Evolutionary conservation across 1,139 yeast species (phyloP).

Genomic region (Insectozyma bohioensis): DNA sequence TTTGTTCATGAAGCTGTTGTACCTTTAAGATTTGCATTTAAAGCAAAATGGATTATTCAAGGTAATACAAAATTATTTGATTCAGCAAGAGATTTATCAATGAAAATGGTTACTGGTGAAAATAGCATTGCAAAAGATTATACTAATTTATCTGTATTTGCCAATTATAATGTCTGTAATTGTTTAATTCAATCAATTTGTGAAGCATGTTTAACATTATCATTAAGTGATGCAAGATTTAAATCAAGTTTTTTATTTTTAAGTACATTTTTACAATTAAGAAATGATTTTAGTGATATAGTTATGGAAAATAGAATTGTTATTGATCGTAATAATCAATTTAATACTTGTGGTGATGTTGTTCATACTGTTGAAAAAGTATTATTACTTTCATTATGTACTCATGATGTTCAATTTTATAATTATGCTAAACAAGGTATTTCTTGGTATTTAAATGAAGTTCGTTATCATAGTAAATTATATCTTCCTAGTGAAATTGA

Average conservation of each 20-base stretch:
- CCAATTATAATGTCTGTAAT: slow-evolving; percentile 33
- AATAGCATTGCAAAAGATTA: slow-evolving; percentile 19
- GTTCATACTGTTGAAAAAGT: slow-evolving; percentile 42
- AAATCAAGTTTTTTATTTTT: slow-evolving; percentile 39
- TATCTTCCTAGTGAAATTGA: slow-evolving; percentile 10
- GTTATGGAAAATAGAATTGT: slow-evolving; percentile 25
- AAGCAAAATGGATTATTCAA: slow-evolving; percentile 18
- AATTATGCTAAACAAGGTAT: slow-evolving; percentile 51
- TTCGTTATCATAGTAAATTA: slow-evolving; percentile 12
- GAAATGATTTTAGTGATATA: slow-evolving; percentile 21
- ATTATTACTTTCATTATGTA: slow-evolving; percentile 49
- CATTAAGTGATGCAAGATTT: slow-evolving; percentile 38
- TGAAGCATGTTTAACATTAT: slow-evolving; percentile 36
- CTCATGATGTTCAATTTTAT: slow-evolving; percentile 59
- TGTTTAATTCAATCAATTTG: slow-evolving; percentile 35
- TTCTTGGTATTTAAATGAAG: slow-evolving; percentile 45
- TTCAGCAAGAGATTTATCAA: slow-evolving; percentile 36
- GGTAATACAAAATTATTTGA: slow-evolving; percentile 29
- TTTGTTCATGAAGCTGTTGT: slow-evolving; percentile 28
- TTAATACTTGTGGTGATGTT: slow-evolving; percentile 21
- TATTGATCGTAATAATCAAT: slow-evolving; percentile 14
- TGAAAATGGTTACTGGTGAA: slow-evolving; percentile 28
- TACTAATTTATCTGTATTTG: slow-evolving; percentile 25
- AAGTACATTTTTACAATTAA: slow-evolving; percentile 28
- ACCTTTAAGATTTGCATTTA: slow-evolving; percentile 37